Percentiles rank a stretch among this genome's conserved stretches.
Evolutionary conservation across 441 rosid species (phyloP).

Genomic region (Aquilaria agallochum): DNA sequence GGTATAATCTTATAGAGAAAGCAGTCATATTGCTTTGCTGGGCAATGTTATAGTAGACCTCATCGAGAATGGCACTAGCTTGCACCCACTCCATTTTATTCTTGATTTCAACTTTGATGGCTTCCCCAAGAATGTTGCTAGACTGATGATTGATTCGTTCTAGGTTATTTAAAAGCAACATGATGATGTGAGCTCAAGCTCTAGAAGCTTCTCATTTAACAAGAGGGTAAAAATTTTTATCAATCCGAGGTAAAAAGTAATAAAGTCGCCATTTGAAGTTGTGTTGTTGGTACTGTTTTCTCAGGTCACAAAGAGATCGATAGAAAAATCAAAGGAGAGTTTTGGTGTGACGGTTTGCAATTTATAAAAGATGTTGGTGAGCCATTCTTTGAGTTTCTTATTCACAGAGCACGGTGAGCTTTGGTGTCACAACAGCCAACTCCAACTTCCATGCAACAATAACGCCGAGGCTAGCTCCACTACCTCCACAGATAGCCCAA

Average conservation of each 20-base stretch:
- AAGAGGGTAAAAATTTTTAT: slow-evolving; percentile 1
- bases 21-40: no score
- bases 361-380: not conserved
- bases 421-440: no score
- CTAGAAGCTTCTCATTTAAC: not conserved
- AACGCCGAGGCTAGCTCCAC: no score
- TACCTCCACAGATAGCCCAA: not conserved
- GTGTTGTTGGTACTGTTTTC: not conserved
- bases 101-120: slow-evolving; percentile 7
- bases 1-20: no score
- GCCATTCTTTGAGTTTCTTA: not conserved
- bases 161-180: not conserved
- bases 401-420: not conserved
- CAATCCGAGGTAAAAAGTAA: slow-evolving; percentile 2
- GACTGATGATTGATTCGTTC: no score
- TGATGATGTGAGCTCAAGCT: slow-evolving; percentile 8
- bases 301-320: not conserved
- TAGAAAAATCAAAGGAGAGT: slow-evolving; percentile 4
- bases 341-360: slow-evolving; percentile 5
- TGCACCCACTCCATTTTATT: not conserved
- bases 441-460: no score
- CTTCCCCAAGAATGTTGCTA: slow-evolving; percentile 2
- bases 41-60: no score
- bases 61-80: no score
- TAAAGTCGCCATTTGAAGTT: no score